Percentiles rank a stretch among this genome's conserved stretches.
Conservation (phyloP, 352 stramenopile species). For the Pythium sukuiense region DNA sequence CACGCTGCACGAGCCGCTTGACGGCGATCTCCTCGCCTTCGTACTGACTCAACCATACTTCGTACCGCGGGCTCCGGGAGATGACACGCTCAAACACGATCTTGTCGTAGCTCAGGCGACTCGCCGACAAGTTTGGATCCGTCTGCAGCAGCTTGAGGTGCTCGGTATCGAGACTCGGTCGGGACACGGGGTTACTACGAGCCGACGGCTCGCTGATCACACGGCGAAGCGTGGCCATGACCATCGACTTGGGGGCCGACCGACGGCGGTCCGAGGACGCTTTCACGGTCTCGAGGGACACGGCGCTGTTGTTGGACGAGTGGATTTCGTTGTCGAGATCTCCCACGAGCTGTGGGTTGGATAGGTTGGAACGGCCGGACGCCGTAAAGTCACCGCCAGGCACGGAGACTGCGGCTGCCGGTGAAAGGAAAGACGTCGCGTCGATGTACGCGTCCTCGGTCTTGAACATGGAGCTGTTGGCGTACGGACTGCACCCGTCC, state of each 20-base stretch:
- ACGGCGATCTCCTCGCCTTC: constrained; percentile 39
- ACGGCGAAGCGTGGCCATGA: constrained; percentile 25
- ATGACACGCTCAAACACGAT: constrained; percentile 31
- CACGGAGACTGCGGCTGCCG: constrained; percentile 8
- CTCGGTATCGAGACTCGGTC: constrained; percentile 27
- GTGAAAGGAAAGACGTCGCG: constrained; percentile 22
- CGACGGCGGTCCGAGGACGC: constrained; percentile 20
- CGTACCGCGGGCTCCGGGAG: constrained; percentile 28
- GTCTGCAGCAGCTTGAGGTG: constrained; percentile 33
- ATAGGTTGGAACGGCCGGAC: neutral
- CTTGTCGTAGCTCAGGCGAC: constrained; percentile 32
- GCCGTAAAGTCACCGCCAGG: neutral
- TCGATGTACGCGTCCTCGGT: constrained; percentile 25
- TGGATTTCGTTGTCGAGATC: constrained; percentile 23
- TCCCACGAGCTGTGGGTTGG: neutral
- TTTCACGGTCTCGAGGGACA: constrained; percentile 11
- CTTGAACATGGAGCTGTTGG: constrained; percentile 21
- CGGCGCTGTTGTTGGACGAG: constrained; percentile 23
- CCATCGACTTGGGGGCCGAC: constrained; percentile 19
- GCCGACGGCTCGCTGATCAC: constrained; percentile 26
- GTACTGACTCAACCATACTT: constrained; percentile 55
- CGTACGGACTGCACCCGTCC: constrained; percentile 21
- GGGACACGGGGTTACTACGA: constrained; percentile 5
- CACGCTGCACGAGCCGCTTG: constrained; percentile 39
- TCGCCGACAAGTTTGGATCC: constrained; percentile 27